phyloP scores from a whole-genome alignment of 805 yeast genomes.

The Saccharomyces eubayanus region DNA sequence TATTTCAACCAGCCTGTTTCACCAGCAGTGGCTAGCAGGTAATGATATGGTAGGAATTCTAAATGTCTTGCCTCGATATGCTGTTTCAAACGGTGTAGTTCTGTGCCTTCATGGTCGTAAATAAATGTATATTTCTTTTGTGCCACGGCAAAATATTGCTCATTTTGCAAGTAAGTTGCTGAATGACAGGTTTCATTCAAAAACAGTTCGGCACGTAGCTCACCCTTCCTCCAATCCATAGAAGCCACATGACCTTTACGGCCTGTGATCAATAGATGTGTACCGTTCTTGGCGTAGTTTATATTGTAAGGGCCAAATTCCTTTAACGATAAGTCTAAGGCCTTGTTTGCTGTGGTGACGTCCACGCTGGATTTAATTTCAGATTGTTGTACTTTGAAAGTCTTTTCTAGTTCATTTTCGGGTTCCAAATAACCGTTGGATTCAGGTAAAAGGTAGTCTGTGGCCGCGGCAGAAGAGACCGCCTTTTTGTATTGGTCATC shows the following conservation, averaged over 20 bases:
- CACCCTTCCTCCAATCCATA: slow-evolving; percentile 90
- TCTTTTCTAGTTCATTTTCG: slow-evolving; percentile 86
- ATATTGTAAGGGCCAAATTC: slow-evolving; percentile 81
- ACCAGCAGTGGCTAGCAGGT: slow-evolving; percentile 79
- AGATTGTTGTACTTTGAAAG: slow-evolving; percentile 73
- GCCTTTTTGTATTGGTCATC: slow-evolving; percentile 74
- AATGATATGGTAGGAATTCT: slow-evolving; percentile 90
- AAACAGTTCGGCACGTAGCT: slow-evolving; percentile 69
- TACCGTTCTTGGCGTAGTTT: slow-evolving; percentile 82
- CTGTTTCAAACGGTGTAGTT: slow-evolving; percentile 82
- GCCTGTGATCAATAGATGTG: slow-evolving; percentile 78
- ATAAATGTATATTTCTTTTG: slow-evolving; percentile 91
- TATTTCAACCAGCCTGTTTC: slow-evolving; percentile 81
- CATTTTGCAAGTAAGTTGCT: slow-evolving; percentile 83
- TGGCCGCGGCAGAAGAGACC: slow-evolving; percentile 71
- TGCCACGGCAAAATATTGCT: slow-evolving; percentile 92
- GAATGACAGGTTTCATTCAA: slow-evolving; percentile 85
- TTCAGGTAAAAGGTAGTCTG: slow-evolving; percentile 80
- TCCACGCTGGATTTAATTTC: slow-evolving; percentile 76
- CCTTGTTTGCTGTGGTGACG: slow-evolving; percentile 61
- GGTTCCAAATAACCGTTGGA: slow-evolving; percentile 83
- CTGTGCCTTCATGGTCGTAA: slow-evolving; percentile 85
- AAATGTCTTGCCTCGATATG: slow-evolving; percentile 78
- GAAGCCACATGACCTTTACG: slow-evolving; percentile 91
- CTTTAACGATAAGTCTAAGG: slow-evolving; percentile 60